Evolutionary conservation across 2,329 filamentous ascomycete genomes (phyloP).

Genomic region (Cytospora paraplurivora): DNA sequence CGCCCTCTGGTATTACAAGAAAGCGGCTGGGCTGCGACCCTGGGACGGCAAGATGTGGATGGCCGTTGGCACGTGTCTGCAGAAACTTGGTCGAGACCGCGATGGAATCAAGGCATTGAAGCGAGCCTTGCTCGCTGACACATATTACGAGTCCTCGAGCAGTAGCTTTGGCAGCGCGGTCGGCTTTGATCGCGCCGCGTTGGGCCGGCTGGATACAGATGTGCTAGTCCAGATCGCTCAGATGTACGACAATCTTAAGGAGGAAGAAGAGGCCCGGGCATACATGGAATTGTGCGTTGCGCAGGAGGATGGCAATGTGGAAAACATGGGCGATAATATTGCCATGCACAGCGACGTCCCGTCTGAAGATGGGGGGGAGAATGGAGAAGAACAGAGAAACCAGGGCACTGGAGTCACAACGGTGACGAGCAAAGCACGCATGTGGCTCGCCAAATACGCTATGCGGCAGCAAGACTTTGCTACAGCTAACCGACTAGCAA

Average conservation of each 20-base stretch:
- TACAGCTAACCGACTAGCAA: constrained; percentile 77
- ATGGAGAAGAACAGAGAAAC: constrained; percentile 42
- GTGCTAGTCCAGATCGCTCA: constrained; percentile 85
- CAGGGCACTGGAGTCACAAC: constrained; percentile 82
- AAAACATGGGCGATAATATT: constrained; percentile 50
- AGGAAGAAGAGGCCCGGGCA: constrained; percentile 77
- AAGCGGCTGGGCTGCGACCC: constrained; percentile 86
- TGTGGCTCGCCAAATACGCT: constrained; percentile 88
- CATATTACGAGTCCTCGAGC: constrained; percentile 70
- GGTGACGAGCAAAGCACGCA: constrained; percentile 86
- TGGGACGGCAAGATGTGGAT: constrained; percentile 99
- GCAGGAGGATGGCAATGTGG: constrained; percentile 71
- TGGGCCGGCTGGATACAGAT: constrained; percentile 78
- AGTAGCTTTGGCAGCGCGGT: constrained; percentile 56
- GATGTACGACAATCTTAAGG: constrained; percentile 80
- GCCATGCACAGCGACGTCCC: constrained; percentile 49
- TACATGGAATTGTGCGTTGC: constrained; percentile 97
- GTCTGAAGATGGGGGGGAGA: constrained; percentile 43
- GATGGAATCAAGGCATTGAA: constrained; percentile 96
- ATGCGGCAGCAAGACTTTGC: constrained; percentile 75
- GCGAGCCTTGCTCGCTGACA: constrained; percentile 83
- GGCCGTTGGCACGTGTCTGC: constrained; percentile 88
- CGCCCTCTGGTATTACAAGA: constrained; percentile 96
- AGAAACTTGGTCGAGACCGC: constrained; percentile 82
- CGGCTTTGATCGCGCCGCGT: constrained; percentile 51